Conservation (phyloP, 306 rosid species). For the Carpinus viminea region DNA sequence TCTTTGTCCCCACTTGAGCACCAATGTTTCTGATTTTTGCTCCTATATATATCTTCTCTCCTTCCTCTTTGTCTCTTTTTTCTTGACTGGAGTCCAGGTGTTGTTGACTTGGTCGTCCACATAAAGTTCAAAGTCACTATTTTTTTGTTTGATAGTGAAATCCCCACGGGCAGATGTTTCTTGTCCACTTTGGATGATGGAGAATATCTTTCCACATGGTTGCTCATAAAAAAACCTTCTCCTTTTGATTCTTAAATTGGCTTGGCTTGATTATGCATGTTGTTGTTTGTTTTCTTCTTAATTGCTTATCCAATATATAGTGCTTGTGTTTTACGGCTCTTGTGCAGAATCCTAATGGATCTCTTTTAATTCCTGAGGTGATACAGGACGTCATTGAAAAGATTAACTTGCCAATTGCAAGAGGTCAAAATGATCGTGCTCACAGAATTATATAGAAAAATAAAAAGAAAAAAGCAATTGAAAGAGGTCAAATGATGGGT, state of each 20-base stretch:
- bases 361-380: neutral
- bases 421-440: neutral
- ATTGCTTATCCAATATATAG: neutral
- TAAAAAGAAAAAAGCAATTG: no score
- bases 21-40: neutral
- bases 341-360: constrained; percentile 19
- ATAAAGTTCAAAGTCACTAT: neutral
- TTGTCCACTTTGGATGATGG: constrained; percentile 23
- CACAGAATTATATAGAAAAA: no score
- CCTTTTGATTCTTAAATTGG: neutral
- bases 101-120: constrained; percentile 9
- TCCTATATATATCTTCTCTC: neutral
- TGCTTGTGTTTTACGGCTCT: constrained; percentile 13
- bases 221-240: neutral
- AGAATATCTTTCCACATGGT: constrained; percentile 17
- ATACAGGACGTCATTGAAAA: neutral
- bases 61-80: neutral
- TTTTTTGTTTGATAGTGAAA: constrained; percentile 4
- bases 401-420: neutral
- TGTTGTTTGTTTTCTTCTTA: neutral
- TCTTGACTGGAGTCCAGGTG: neutral
- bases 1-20: neutral
- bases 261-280: neutral
- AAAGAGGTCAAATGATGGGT: neutral
- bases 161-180: neutral